A percentile compares a stretch with the other conserved stretches of the same genome.
Evolutionary conservation across 2,329 filamentous ascomycete species (phyloP).

Genomic region (Aspergillus spinulosporus): DNA sequence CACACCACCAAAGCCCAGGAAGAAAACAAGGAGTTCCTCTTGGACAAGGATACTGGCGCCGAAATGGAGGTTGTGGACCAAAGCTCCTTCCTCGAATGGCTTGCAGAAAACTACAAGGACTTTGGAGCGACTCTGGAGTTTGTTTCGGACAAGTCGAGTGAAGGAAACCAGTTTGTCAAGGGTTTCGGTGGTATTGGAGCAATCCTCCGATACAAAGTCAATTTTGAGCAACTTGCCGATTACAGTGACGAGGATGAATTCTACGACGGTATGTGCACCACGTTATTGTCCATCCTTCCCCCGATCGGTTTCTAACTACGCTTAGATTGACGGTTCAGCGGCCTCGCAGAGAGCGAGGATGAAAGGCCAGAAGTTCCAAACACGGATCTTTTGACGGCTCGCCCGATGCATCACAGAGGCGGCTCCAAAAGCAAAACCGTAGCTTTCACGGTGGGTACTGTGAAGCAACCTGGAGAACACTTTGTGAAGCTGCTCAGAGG

Average conservation of each 20-base stretch:
- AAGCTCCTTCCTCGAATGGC: slow-evolving; percentile 97
- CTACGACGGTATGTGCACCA: slow-evolving; percentile 64
- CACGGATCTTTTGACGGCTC: slow-evolving; percentile 57
- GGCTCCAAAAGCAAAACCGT: slow-evolving; percentile 36
- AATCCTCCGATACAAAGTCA: slow-evolving; percentile 98
- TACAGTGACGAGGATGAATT: slow-evolving; percentile 89
- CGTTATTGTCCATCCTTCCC: background rate
- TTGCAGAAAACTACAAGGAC: slow-evolving; percentile 97
- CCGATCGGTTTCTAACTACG: slow-evolving; percentile 5
- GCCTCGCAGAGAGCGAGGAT: slow-evolving; percentile 88
- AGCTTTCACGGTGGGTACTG: slow-evolving; percentile 33
- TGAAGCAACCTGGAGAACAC: slow-evolving; percentile 34
- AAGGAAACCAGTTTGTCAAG: slow-evolving; percentile 99
- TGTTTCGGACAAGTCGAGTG: slow-evolving; percentile 93
- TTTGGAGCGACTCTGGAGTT: slow-evolving; percentile 96
- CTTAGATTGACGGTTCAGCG: slow-evolving; percentile 82
- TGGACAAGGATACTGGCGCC: slow-evolving; percentile 92
- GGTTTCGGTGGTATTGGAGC: slow-evolving; percentile 98
- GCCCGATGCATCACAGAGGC: slow-evolving; percentile 43
- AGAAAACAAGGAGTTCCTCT: slow-evolving; percentile 76
- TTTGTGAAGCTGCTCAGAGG: slow-evolving; percentile 43
- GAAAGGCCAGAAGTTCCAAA: slow-evolving; percentile 62
- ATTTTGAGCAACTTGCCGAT: slow-evolving; percentile 98
- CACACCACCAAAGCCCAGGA: slow-evolving; percentile 90
- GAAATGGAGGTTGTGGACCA: slow-evolving; percentile 94